phyloP scores from a whole-genome alignment of 441 rosid species.

The Biscutella laevigata region DNA sequence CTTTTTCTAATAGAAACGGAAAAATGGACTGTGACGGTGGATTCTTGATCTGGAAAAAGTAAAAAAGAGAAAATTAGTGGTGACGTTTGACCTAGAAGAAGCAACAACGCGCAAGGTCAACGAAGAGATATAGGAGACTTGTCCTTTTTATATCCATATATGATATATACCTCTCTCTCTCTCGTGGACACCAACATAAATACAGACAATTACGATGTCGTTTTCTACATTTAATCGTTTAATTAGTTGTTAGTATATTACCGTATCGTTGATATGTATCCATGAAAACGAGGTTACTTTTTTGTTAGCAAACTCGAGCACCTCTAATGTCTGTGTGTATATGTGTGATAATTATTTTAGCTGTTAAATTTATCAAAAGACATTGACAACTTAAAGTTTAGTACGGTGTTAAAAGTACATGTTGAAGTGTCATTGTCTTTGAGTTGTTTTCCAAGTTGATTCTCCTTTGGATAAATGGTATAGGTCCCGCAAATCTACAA shows the following conservation, averaged over 20 bases:
- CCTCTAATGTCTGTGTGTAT: not conserved
- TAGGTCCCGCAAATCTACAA: conserved; percentile 13
- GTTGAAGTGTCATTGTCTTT: conserved; percentile 3
- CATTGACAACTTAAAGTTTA: not conserved
- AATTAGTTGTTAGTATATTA: too few species aligned
- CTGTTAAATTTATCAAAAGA: not conserved
- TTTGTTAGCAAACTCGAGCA: not conserved
- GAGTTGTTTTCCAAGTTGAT: conserved; percentile 4
- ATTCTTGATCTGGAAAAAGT: conserved; percentile 17
- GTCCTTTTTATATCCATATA: not conserved
- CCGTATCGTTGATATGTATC: too few species aligned
- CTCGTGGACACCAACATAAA: not conserved
- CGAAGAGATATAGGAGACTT: too few species aligned
- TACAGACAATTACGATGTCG: conserved; percentile 35
- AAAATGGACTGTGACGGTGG: conserved; percentile 21
- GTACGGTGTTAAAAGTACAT: conserved; percentile 18
- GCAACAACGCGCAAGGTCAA: too few species aligned
- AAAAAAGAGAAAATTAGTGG: conserved; percentile 8
- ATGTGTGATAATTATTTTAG: not conserved
- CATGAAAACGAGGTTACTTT: too few species aligned
- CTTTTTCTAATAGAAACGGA: too few species aligned
- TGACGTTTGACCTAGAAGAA: conserved; percentile 21
- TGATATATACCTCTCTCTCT: not conserved
- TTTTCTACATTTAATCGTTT: too few species aligned
- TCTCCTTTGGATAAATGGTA: conserved; percentile 11